Evolutionary conservation across 768 basidiomycete genomes (phyloP), one percentile per base, ranked within the genome.

Genomic region (Boletus eberwhitei): DNA sequence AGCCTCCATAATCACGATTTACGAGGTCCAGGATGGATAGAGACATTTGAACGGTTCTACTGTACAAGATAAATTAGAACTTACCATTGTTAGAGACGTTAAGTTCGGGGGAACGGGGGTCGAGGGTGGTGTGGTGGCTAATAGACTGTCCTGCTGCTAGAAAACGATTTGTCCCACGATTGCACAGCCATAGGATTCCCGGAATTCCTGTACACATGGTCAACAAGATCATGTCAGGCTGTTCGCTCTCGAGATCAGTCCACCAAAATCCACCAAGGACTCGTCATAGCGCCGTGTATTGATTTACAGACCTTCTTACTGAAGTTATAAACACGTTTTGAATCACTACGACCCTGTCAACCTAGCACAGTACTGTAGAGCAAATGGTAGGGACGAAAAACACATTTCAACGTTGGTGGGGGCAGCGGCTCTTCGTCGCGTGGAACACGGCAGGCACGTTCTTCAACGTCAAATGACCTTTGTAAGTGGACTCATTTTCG

Each of bases 41-140:
- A 24, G 19, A 34, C 8, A 12, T 29, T 40, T 26, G 4, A 4
- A 11, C 7, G 14, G 14, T 19, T 38, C 38, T 13, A 5, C 12
- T 14, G 6, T 1, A 42, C 31, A 8, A 26, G 21, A 29, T 29
- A 29, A 48, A 16, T 8, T 14, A 26, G 42, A 35, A 57, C 67
- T 71, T 22, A 69, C 69, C 69, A 69, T 69, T 57, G 57, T 54
- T 61, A 38, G 8, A 19, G 52, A 35, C 32, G 58, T 48, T 57
- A 41, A 52, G 31, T 50, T 38, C 21, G 50, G 36, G 48, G 49
- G 32, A 14, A 44, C 36, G 52, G 43, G 54, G 16, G 67, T 60
- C 57, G 59, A 56, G 39, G 55, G 52, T 58, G 50, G 36, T 69
- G 59, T 54, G 50, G 35, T 52, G 11, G n/a, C n/a, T 7, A 41